Conservation (phyloP, 176 grass and related monocot species). For the Lolium rigidum region DNA sequence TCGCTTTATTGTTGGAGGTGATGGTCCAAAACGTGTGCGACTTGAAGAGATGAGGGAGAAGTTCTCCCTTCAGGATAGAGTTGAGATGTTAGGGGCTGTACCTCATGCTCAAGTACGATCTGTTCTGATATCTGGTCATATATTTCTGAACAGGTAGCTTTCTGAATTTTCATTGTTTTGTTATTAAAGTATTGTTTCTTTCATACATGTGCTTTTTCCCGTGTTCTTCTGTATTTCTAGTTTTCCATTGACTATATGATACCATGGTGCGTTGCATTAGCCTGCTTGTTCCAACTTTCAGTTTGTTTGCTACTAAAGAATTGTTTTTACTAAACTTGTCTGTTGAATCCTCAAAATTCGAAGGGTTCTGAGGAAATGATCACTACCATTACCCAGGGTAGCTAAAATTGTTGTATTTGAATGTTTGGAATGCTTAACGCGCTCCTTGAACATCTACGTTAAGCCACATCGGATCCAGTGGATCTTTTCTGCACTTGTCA, state of each 20-base stretch:
- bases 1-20: slow-evolving; percentile 92
- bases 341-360: background rate
- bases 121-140: slow-evolving; percentile 94
- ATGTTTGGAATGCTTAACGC: background rate
- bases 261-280: background rate
- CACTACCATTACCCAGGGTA: background rate
- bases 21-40: slow-evolving; percentile 92
- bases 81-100: slow-evolving; percentile 96
- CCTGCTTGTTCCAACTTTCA: background rate
- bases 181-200: background rate
- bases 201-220: background rate
- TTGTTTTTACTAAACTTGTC: background rate
- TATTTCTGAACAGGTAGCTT: slow-evolving; percentile 91
- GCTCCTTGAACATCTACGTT: background rate
- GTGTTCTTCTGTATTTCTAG: background rate
- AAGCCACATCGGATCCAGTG: background rate
- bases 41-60: slow-evolving; percentile 98
- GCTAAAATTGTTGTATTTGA: background rate
- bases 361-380: background rate
- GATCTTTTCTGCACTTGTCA: background rate
- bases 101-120: slow-evolving; percentile 94
- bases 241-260: background rate
- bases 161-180: background rate
- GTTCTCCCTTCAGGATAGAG: slow-evolving; percentile 92
- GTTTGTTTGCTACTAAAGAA: background rate